Base-by-base conservation (phyloP, 2,329 filamentous ascomycete species). In the Cytospora piceicola region DNA sequence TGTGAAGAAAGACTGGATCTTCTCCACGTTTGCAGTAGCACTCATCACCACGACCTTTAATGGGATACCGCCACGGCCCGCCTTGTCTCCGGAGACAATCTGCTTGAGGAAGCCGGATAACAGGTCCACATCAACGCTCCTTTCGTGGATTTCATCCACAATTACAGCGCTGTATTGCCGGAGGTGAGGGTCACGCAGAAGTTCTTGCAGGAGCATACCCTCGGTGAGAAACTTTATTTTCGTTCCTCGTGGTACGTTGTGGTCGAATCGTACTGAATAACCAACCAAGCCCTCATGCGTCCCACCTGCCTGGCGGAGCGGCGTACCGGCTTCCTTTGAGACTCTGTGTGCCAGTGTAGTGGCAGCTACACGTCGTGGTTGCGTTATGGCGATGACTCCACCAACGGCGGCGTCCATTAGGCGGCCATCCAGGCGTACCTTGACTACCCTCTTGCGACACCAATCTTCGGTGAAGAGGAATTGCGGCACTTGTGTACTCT, bases 31-130 rank as follows among this genome's bases (percentile, higher is more conserved):
- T 46, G 93, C 92, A 8, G 95, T 99, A 58, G 95, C 95, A 83
- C 94, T 97, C 95, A 99, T 99, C 74, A 98, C 87, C 39, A 97
- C 86, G 4, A 98, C 88, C 76, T 97, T 98, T 64, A 99, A 80
- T 1, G 91, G 89, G 34, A 90, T 80, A 6, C 90, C 91, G 9
- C 89, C 88, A 5, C 90, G 86, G 8, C 88, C 88, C 54, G 85
- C 81, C 46, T 86, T 84, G 63, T 88, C 82, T 2, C 84, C 81
- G 0, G 82, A 80, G 1, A 95, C 79, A 56, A 98, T 85, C 67
- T 91, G 90, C 73, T 92, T 92, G 68, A 99, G 75, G 70, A 99
- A 98, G 0, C 95, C 95, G 30, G 96, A 82, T 12, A 97, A 83
- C 30, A 99, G 79, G 78, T 99, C 95, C 9, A 97, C 94, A 75